Percentiles rank a stretch among this genome's conserved stretches.
phyloP scores from a whole-genome alignment of 208 protist genomes.

The Vickermania ingenoplastis region DNA sequence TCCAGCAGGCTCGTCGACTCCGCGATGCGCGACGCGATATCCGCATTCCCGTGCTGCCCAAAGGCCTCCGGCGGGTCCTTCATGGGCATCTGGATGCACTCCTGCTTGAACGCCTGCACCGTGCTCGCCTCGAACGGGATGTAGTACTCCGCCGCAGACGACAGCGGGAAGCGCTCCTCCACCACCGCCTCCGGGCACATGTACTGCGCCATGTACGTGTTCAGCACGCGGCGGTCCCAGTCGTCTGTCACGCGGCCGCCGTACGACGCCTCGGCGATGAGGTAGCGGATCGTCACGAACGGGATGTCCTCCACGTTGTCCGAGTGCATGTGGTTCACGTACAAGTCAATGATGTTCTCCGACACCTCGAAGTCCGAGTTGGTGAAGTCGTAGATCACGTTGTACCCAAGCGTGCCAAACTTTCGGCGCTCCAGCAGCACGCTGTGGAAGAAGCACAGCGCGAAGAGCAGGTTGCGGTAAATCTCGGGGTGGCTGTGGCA shows the following conservation, averaged over 20 bases:
- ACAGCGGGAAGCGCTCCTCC: constrained; percentile 83
- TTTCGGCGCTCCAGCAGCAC: constrained; percentile 97
- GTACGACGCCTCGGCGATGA: constrained; percentile 97
- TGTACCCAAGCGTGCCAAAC: constrained; percentile 98
- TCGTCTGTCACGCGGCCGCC: constrained; percentile 98
- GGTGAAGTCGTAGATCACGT: constrained; percentile 98
- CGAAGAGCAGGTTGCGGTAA: constrained; percentile 96
- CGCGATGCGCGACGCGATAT: constrained; percentile 95
- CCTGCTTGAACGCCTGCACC: constrained; percentile 89
- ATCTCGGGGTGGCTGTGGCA: constrained; percentile 50
- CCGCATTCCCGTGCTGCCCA: constrained; percentile 97
- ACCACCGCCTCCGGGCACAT: constrained; percentile 81
- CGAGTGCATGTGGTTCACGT: constrained; percentile 73
- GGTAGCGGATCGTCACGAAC: constrained; percentile 96
- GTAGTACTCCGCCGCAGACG: constrained; percentile 77
- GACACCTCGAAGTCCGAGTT: constrained; percentile 96
- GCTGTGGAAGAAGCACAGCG: constrained; percentile 97
- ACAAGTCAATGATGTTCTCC: constrained; percentile 89
- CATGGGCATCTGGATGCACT: constrained; percentile 89
- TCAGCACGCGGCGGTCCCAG: constrained; percentile 95
- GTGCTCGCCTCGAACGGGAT: constrained; percentile 85
- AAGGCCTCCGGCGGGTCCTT: constrained; percentile 96
- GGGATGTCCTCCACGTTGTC: constrained; percentile 83
- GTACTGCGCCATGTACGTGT: constrained; percentile 96
- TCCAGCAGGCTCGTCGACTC: constrained; percentile 90